These are phyloP conservation scores for Hortaea werneckii DNA, from an alignment of 2,329 filamentous ascomycete genomes.

Conservation along the genomic window DNA sequence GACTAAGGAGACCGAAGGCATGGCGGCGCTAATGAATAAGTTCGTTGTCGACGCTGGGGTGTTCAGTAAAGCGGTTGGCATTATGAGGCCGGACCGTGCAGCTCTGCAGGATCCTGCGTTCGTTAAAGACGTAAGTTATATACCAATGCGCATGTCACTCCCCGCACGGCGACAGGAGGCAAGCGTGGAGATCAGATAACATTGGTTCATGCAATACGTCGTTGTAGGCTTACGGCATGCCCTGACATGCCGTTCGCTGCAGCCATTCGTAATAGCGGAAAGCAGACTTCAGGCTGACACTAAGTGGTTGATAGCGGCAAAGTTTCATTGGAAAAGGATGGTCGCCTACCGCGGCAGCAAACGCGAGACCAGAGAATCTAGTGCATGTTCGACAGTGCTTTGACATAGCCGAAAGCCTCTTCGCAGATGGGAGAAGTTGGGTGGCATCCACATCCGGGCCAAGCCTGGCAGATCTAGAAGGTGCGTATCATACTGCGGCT, in stretches of 20 bases:
- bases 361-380: constrained; percentile 45
- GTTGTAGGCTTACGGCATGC: too few relatives aligned
- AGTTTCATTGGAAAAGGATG: constrained; percentile 36
- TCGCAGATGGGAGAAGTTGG: constrained; percentile 59
- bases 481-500: neutral
- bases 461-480: constrained; percentile 56
- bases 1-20: constrained; percentile 30
- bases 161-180: constrained; percentile 7
- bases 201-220: constrained; percentile 29
- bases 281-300: too few relatives aligned
- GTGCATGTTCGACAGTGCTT: constrained; percentile 45
- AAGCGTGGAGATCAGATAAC: constrained; percentile 52
- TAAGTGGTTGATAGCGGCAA: constrained; percentile 22
- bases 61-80: constrained; percentile 42
- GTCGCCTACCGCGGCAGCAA: constrained; percentile 27
- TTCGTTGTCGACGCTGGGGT: constrained; percentile 48
- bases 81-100: constrained; percentile 49
- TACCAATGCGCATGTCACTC: constrained; percentile 37
- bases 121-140: constrained; percentile 41
- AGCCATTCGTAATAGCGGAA: too few relatives aligned
- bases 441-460: constrained; percentile 46
- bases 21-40: constrained; percentile 47
- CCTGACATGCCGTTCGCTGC: too few relatives aligned
- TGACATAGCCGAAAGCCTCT: constrained; percentile 50
- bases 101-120: constrained; percentile 50